phyloP scores from a whole-genome alignment of 331 rosid genomes.

The Pyrus hybrid region DNA sequence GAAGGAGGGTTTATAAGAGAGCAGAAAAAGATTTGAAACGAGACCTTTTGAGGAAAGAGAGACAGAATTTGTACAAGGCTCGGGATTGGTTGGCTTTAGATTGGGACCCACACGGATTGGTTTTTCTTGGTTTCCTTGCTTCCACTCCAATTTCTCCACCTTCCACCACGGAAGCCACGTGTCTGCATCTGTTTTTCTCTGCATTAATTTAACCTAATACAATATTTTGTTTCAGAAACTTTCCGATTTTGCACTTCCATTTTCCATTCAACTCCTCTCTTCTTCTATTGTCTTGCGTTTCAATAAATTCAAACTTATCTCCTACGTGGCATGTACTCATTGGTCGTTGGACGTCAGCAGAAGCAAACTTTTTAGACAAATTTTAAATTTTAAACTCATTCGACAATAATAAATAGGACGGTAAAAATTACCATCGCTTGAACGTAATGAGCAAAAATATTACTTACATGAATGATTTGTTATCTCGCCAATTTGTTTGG shows the following conservation, averaged over 20 bases:
- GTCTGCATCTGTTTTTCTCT: not conserved
- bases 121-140: slow-evolving; percentile 22
- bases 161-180: not conserved
- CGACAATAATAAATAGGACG: too few species aligned
- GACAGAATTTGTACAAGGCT: slow-evolving; percentile 25
- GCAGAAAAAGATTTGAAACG: slow-evolving; percentile 27
- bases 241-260: too few species aligned
- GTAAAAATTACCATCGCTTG: fast-evolving
- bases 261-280: too few species aligned
- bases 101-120: slow-evolving; percentile 50
- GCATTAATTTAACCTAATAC: not conserved
- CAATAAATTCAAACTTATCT: too few species aligned
- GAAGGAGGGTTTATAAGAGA: slow-evolving; percentile 42
- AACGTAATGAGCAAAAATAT: fast-evolving
- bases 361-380: too few species aligned
- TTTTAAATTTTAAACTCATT: too few species aligned
- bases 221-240: too few species aligned
- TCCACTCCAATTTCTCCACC: slow-evolving; percentile 17
- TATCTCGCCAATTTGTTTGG: too few species aligned
- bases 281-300: too few species aligned
- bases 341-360: too few species aligned
- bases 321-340: too few species aligned
- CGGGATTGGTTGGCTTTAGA: slow-evolving; percentile 35
- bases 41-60: not conserved
- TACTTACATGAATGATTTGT: too few species aligned